Evolutionary conservation across 768 basidiomycete genomes (phyloP), one percentile per base, ranked within the genome.

Genomic region (Tulasnella sp.): DNA sequence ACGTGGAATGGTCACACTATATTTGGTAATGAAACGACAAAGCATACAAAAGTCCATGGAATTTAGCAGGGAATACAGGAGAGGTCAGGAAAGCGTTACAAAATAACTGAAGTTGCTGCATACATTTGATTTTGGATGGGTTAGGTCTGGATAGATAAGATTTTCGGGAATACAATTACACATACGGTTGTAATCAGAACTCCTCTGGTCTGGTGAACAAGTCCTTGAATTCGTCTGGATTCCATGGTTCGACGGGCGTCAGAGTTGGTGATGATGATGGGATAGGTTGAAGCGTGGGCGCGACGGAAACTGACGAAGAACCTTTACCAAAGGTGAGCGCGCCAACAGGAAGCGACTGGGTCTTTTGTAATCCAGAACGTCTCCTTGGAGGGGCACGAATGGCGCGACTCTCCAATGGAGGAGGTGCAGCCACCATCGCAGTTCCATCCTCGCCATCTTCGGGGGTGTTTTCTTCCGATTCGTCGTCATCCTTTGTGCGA

Each of bases 181-280:
- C 19, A 40, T 40, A 42, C 10, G 8, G n/a, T 25, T 27, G 12
- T 10, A 2, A 9, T 49, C 37, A 49, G 39, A 51, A 51, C 5
- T 51, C 49, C 41, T 43, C n/a, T n/a, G n/a, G n/a, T n/a, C n/a
- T 40, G 15, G 31, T 33, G 29, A 51, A 51, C 20, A 51, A 34
- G 8, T 51, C 49, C 25, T n/a, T 42, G 33, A 51, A 51, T n/a
- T 51, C 49, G 32, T 37, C 47, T 12, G 28, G 35, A 19, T 37
- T 28, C 3, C 27, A 28, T 28, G 49, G 8, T 5, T 19, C 39
- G 20, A 22, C 6, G 39, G 28, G 19, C 19, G 44, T 22, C 28
- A 22, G 27, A 12, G 39, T 27, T 16, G n/a, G 15, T 9, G 37
- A 19, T 20, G 45, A 40, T 20, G 20, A 19, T 15, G 49, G 31